Evolutionary conservation across 345 rosid genomes (phyloP), one percentile per base, ranked within the genome.

Genomic region (Lepidium africanum): DNA sequence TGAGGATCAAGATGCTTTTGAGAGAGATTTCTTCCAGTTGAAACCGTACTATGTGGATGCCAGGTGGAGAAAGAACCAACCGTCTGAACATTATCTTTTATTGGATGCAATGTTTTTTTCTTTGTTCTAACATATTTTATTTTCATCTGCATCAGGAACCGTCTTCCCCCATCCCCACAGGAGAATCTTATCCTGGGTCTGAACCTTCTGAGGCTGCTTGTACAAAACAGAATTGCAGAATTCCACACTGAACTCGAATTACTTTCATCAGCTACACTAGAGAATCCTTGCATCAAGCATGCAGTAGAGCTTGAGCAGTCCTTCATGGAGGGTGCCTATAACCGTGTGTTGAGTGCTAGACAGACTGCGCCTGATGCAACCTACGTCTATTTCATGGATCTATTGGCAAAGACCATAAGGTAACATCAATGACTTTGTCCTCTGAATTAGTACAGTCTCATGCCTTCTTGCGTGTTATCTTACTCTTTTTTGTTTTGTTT

Each of bases 261-360:
- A 62, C 96, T 95, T 39, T 80, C 96, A 7, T 77, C 92, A 3
- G 63, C 85, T 72, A 86, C 97, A 36, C 49, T 91, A 72, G 97
- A 91, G 70, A 86, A 87, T 65, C 84, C 90, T 74, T 89, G 96
- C 81, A 87, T 95, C 82, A 84, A 85, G 76, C 96, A 95, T 68
- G 97, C 99, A 0, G 97, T 89, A 38, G 97, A 95, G 88, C 81
- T 95, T 85, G 99, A 95, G 90, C 97, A 89, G 72, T 95, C 99
- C 0, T 95, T 91, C 80, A 91, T 89, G 99, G 97, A 95, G 76
- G 96, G 97, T 72, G 99, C 99, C 37, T 91, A 91, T 61, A 91
- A 91, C 79, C 89, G 97, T 59, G 99, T 95, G 41, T 51, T 89
- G 65, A 91, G 85, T 83, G 99, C 97, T 62, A 85, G 90, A 37